phyloP scores from a whole-genome alignment of 805 yeast genomes.

The Ogataea ramenticola region DNA sequence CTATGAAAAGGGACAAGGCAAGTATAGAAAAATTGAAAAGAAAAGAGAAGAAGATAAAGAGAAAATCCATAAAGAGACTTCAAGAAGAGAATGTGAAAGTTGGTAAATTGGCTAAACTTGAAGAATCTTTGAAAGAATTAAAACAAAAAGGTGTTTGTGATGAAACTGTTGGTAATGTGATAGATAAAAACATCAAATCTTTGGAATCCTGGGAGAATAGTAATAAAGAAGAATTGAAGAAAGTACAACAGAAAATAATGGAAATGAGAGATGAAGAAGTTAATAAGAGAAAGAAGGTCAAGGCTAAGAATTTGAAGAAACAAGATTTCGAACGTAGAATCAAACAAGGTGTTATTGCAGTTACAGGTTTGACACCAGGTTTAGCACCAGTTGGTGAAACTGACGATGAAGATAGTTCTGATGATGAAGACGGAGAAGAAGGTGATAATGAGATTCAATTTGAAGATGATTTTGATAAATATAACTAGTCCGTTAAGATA shows the following conservation, averaged over 20 bases:
- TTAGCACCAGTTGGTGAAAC: conserved; percentile 72
- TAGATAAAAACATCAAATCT: conserved; percentile 29
- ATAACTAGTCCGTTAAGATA: conserved; percentile 11
- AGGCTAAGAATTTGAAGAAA: conserved; percentile 22
- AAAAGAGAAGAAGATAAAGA: conserved; percentile 12
- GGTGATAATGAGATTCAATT: conserved; percentile 2
- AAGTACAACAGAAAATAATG: conserved; percentile 36
- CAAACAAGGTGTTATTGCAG: conserved; percentile 34
- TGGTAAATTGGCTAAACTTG: conserved; percentile 15
- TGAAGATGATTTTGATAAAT: conserved; percentile 26
- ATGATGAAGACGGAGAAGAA: conserved; percentile 13
- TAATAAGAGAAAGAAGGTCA: conserved; percentile 26
- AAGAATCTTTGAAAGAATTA: conserved; percentile 4
- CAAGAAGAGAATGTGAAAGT: conserved; percentile 9
- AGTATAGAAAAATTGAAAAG: conserved; percentile 10
- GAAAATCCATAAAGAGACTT: conserved; percentile 9
- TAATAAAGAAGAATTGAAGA: conserved; percentile 32
- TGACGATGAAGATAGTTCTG: conserved; percentile 35
- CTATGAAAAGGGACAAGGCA: conserved; percentile 9
- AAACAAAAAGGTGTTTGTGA: conserved; percentile 26
- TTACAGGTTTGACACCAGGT: conserved; percentile 76
- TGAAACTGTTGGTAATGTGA: conserved; percentile 29
- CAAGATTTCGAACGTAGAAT: conserved; percentile 33
- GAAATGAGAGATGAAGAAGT: conserved; percentile 36
- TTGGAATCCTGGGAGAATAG: conserved; percentile 33